Evolutionary conservation across 1,139 yeast species (phyloP).

Genomic region (Wickerhamomyces sp.): DNA sequence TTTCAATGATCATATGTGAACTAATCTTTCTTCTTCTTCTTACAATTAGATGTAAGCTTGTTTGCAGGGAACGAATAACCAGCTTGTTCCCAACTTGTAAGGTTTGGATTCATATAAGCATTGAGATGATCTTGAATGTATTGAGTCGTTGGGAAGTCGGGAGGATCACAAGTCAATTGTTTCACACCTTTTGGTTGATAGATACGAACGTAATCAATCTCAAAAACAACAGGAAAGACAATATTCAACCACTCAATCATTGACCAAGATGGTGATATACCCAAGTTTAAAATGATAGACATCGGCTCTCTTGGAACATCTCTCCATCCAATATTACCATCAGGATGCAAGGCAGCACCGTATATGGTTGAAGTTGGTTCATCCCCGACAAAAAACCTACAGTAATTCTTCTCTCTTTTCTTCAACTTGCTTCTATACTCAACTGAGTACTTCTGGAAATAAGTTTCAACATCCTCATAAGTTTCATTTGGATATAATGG

Average conservation of each 20-base stretch:
- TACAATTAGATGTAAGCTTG: conserved; percentile 1
- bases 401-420: conserved; percentile 38
- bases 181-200: conserved; percentile 47
- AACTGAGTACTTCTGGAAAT: conserved; percentile 48
- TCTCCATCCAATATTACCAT: conserved; percentile 62
- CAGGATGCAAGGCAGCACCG: conserved; percentile 46
- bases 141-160: conserved; percentile 47
- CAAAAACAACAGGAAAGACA: conserved; percentile 45
- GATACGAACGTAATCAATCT: conserved; percentile 53
- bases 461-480: conserved; percentile 7
- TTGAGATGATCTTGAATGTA: conserved; percentile 44
- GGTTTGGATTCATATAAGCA: conserved; percentile 44
- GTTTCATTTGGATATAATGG: conserved; percentile 9
- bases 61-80: conserved; percentile 26
- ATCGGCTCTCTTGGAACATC: conserved; percentile 57
- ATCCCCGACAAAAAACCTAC: conserved; percentile 53
- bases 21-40: no score
- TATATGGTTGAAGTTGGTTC: conserved; percentile 48
- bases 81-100: conserved; percentile 36
- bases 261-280: conserved; percentile 59
- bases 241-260: conserved; percentile 54
- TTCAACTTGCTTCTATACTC: conserved; percentile 45
- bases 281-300: conserved; percentile 53
- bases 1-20: no score
- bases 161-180: conserved; percentile 51